Conservation (phyloP, 345 rosid species). For the Clarkia xantiana region DNA sequence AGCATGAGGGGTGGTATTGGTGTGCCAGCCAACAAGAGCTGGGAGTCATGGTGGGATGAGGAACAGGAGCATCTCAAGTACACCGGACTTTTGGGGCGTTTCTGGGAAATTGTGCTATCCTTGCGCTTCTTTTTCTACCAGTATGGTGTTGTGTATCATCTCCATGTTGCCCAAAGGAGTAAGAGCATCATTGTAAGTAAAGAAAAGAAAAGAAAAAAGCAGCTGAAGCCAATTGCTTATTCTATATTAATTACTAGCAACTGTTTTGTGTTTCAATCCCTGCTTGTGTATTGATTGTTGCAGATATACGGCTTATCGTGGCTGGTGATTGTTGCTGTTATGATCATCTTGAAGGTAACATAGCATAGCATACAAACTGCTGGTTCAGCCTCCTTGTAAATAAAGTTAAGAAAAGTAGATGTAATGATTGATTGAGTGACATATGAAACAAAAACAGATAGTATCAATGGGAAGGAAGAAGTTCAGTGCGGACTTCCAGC, state of each 20-base stretch:
- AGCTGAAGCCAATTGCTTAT: constrained; percentile 5
- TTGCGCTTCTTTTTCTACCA: constrained; percentile 71
- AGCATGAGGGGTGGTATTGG: constrained; percentile 87
- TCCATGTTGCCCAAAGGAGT: constrained; percentile 41
- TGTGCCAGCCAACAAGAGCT: constrained; percentile 82
- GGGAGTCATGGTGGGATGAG: constrained; percentile 99
- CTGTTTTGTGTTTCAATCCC: too few relatives aligned
- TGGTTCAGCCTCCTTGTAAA: background rate
- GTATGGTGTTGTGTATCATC: constrained; percentile 77
- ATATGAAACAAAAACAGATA: constrained; percentile 28
- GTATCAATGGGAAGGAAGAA: constrained; percentile 93
- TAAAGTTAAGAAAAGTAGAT: background rate
- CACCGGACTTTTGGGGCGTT: constrained; percentile 53
- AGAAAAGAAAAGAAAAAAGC: too few relatives aligned
- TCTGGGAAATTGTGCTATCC: constrained; percentile 63
- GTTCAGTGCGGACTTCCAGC: constrained; percentile 92
- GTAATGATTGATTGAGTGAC: background rate
- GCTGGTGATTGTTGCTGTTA: constrained; percentile 68
- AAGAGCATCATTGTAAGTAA: constrained; percentile 45
- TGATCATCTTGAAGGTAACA: constrained; percentile 60
- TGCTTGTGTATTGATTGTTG: background rate
- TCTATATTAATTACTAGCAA: background rate
- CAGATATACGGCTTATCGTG: constrained; percentile 83
- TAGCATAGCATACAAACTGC: background rate
- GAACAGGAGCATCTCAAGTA: constrained; percentile 80